phyloP scores from a whole-genome alignment of 2,329 filamentous ascomycete genomes.

The Phaeosphaeriaceae sp. region DNA sequence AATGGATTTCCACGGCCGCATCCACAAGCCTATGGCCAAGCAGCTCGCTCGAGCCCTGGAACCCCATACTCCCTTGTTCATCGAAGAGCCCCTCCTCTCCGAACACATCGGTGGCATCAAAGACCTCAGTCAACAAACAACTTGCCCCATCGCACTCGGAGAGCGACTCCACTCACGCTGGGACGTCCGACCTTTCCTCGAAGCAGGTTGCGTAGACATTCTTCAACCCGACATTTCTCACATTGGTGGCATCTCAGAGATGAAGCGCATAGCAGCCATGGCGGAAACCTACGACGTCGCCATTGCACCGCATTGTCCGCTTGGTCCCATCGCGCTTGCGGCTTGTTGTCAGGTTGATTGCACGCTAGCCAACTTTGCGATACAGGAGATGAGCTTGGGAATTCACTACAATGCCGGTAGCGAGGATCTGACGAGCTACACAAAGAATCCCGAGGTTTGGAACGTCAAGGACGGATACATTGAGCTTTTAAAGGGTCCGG shows the following conservation, averaged over 20 bases:
- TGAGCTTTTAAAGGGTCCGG: conserved; percentile 64
- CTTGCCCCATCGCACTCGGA: conserved; percentile 73
- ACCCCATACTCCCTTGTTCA: conserved; percentile 74
- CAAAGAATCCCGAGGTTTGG: conserved; percentile 70
- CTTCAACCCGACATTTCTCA: conserved; percentile 77
- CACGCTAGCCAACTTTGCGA: conserved; percentile 68
- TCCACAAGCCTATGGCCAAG: conserved; percentile 83
- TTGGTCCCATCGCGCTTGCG: conserved; percentile 76
- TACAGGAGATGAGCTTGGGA: conserved; percentile 79
- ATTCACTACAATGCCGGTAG: conserved; percentile 74
- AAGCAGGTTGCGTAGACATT: conserved; percentile 71
- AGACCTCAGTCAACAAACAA: conserved; percentile 63
- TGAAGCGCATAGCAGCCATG: conserved; percentile 72
- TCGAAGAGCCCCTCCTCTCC: conserved; percentile 75
- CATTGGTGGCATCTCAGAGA: conserved; percentile 75
- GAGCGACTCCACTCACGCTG: conserved; percentile 75
- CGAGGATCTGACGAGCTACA: conserved; percentile 63
- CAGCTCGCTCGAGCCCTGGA: conserved; percentile 73
- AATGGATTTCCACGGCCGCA: conserved; percentile 78
- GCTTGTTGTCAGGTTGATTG: conserved; percentile 72
- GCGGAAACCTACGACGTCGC: conserved; percentile 77
- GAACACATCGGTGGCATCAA: conserved; percentile 73
- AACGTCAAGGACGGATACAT: conserved; percentile 72
- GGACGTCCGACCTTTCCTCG: conserved; percentile 76
- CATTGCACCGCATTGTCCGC: conserved; percentile 75